A percentile compares a stretch with the other conserved stretches of the same genome.
phyloP scores from a whole-genome alignment of 306 rosid genomes.

The Trichosanthes truncata region DNA sequence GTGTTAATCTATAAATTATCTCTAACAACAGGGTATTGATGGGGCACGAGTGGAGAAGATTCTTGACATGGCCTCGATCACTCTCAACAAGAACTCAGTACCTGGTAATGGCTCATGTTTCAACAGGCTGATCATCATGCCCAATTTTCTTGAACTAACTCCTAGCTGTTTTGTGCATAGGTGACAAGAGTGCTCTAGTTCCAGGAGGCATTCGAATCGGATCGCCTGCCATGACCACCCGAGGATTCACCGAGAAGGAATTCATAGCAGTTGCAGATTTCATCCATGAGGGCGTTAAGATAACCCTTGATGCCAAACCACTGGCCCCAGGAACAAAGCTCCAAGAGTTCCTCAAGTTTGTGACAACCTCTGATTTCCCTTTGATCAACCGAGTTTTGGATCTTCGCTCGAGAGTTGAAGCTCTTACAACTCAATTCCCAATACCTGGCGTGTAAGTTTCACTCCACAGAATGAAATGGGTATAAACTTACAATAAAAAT shows the following conservation, averaged over 20 bases:
- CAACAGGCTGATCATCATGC: not conserved
- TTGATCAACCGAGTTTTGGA: conserved; percentile 34
- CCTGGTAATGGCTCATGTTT: conserved; percentile 36
- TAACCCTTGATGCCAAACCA: conserved; percentile 55
- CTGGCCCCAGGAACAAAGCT: conserved; percentile 63
- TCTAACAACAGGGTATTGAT: conserved; percentile 56
- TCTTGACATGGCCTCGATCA: conserved; percentile 84
- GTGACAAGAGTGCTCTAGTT: conserved; percentile 82
- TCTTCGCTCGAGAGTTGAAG: conserved; percentile 67
- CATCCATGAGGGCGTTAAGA: conserved; percentile 78
- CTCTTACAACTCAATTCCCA: conserved; percentile 62
- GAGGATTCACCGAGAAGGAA: conserved; percentile 77
- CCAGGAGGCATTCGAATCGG: conserved; percentile 98
- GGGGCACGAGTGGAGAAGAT: conserved; percentile 97
- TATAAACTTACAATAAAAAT: not conserved
- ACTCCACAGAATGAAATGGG: not conserved
- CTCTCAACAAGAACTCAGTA: conserved; percentile 91
- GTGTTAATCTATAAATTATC: not conserved
- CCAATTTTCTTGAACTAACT: not conserved
- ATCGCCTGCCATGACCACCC: conserved; percentile 92
- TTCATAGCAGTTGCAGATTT: conserved; percentile 56
- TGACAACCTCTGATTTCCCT: conserved; percentile 53
- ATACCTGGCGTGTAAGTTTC: conserved; percentile 63
- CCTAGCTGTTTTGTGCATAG: conserved; percentile 17
- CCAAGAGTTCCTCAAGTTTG: conserved; percentile 66